A percentile compares a stretch with the other conserved stretches of the same genome.
These are phyloP conservation scores for Dactylis glomerata DNA, from an alignment of 176 grass and related monocot genomes.

Conservation along the genomic window DNA sequence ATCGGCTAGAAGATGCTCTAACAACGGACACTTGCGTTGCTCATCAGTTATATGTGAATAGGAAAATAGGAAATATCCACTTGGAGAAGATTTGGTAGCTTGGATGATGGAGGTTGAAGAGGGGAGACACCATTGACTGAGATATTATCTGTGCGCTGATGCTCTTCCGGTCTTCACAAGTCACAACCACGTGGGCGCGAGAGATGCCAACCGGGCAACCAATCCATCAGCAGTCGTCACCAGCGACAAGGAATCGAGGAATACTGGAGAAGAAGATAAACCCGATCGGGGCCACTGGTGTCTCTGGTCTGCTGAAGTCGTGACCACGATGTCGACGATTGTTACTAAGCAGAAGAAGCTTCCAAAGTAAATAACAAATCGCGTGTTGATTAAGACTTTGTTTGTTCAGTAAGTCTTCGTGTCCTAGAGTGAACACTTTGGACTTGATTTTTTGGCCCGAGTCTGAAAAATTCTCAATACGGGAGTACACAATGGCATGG, in stretches of 20 bases:
- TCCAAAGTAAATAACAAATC: background rate
- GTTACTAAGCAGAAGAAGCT: background rate
- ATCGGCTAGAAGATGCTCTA: too few relatives aligned
- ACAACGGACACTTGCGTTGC: too few relatives aligned
- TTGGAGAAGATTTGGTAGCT: constrained; percentile 6
- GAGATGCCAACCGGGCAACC: constrained; percentile 8
- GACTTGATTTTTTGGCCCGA: background rate
- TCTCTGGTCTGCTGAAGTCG: background rate
- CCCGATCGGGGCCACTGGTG: background rate
- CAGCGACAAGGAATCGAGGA: background rate
- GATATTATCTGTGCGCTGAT: background rate
- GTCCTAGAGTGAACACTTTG: background rate
- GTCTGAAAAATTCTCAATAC: background rate
- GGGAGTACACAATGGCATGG: background rate
- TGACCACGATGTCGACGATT: background rate
- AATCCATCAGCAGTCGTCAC: background rate
- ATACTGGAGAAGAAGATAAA: background rate
- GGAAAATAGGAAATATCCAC: background rate
- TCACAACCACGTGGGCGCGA: background rate
- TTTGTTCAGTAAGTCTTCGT: background rate
- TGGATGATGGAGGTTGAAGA: background rate
- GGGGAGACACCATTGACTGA: constrained; percentile 28
- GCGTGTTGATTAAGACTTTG: background rate
- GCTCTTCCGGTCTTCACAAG: background rate
- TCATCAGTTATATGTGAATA: background rate